phyloP scores from a whole-genome alignment of 805 yeast species.

The Clavispora asparagi region DNA sequence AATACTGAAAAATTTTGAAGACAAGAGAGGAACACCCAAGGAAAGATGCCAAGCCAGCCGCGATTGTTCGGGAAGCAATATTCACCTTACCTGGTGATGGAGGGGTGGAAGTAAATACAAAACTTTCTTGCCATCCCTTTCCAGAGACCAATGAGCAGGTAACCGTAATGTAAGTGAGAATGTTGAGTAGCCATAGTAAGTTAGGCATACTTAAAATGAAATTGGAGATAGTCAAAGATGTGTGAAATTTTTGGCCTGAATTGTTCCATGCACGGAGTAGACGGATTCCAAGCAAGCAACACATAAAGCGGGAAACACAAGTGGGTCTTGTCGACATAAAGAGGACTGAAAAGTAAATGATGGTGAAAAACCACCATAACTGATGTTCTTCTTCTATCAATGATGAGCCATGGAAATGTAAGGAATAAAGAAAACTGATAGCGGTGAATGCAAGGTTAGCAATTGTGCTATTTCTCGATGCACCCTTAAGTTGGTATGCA shows the following conservation, averaged over 20 bases:
- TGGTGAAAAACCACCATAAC: slow-evolving; percentile 71
- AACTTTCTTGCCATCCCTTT: slow-evolving; percentile 21
- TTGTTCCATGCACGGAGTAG: slow-evolving; percentile 78
- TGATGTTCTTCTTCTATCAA: slow-evolving; percentile 95
- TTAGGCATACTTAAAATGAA: slow-evolving; percentile 29
- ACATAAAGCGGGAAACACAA: slow-evolving; percentile 1
- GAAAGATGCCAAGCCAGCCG: slow-evolving; percentile 44
- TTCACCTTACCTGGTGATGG: slow-evolving; percentile 3
- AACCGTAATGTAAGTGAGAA: slow-evolving; percentile 31
- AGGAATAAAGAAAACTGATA: slow-evolving; percentile 43
- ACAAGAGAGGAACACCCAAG: slow-evolving; percentile 41
- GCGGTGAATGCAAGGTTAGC: slow-evolving; percentile 7
- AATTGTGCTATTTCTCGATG: neutral
- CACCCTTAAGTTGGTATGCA: neutral
- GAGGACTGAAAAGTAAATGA: slow-evolving; percentile 11
- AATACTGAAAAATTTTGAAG: slow-evolving; percentile 52
- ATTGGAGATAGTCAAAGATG: slow-evolving; percentile 32
- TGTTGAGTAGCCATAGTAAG: slow-evolving; percentile 45
- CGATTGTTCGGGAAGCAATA: slow-evolving; percentile 22
- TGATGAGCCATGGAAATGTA: slow-evolving; percentile 75
- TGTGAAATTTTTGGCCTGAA: slow-evolving; percentile 78
- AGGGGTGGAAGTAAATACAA: slow-evolving; percentile 7
- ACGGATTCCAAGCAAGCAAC: slow-evolving; percentile 40
- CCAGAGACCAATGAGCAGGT: slow-evolving; percentile 18
- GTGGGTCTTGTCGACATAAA: slow-evolving; percentile 4